Base-by-base conservation (phyloP, 2,329 filamentous ascomycete species). In the Fusarium piperis region DNA sequence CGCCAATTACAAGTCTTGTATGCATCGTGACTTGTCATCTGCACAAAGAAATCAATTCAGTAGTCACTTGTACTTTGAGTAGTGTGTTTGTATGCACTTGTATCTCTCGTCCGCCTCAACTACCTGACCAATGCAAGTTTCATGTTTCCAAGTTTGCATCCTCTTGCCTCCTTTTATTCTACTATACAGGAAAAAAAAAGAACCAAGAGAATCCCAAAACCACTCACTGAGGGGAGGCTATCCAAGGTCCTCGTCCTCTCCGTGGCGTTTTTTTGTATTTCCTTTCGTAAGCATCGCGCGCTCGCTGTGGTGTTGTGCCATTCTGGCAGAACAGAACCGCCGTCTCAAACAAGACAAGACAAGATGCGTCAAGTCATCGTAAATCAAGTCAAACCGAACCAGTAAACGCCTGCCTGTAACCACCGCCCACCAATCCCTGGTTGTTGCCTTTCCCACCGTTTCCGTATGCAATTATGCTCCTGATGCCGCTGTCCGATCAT, bases 131-230 rank as follows among this genome's bases (percentile, higher is more conserved):
- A 67, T 72, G 59, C 56, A 44, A 61, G 66, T 51, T 46, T 59
- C 59, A 64, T 65, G 61, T 57, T 71, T 69, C 61, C 61, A 58
- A 62, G 46, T 23, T 58, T 65, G 53, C 67, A 59, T 53, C 32
- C 41, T 44, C 26, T 41, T 59, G 18, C 18, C 56, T 39, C 52
- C 48, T 67, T 74, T 71, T 70, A 61, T 65, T 74, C 73, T 75
- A 75, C 62, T 75, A 64, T 75, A 75, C 73, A 75, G 61, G 69
- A 70, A 56, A 56, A 48, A 33, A n/a, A 44, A 62, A 39, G 62
- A 35, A 30, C 48, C 30, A 16, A 55, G 33, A 59, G 44, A 48
- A 48, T 10, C 44, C 57, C 70, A 38, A 59, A 38, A 18, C 56
- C 30, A 33, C 44, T 67, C 51, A 59, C 48, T 33, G 33, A 15